These are phyloP conservation scores for Cryptosporidium sp. DNA, from an alignment of 169 alveolate species.

Conservation along the genomic window DNA sequence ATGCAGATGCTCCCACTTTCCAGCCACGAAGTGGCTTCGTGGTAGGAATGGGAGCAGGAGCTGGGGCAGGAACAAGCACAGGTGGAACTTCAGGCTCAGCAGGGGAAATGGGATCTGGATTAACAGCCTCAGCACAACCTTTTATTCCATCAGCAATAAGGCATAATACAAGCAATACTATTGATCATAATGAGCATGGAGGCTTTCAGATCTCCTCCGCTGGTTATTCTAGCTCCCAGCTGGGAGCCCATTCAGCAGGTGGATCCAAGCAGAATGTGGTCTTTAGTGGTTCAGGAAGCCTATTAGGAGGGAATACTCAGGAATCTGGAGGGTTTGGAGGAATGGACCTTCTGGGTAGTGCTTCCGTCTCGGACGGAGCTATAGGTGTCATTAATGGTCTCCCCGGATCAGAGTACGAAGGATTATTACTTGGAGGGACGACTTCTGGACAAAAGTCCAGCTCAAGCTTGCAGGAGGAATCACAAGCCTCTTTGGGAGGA, in stretches of 20 bases:
- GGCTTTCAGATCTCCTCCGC: constrained; percentile 12
- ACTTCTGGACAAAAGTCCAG: constrained; percentile 39
- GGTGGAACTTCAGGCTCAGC: neutral
- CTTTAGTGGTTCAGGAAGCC: neutral
- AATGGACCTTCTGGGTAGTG: constrained; percentile 1
- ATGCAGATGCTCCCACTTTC: constrained; percentile 75
- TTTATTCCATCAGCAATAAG: constrained; percentile 66
- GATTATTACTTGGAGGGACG: constrained; percentile 40
- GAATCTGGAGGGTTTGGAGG: constrained; percentile 1
- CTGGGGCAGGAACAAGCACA: neutral
- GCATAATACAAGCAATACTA: constrained; percentile 21
- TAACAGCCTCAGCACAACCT: constrained; percentile 74
- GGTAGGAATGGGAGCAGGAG: constrained; percentile 7
- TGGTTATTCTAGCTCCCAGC: neutral
- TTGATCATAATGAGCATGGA: constrained; percentile 14
- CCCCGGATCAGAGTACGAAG: constrained; percentile 46
- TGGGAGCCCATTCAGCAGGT: neutral
- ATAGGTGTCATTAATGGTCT: neutral
- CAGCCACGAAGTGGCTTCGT: constrained; percentile 51
- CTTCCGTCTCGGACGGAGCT: neutral
- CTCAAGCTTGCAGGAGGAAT: constrained; percentile 19
- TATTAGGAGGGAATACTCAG: neutral
- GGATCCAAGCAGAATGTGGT: neutral
- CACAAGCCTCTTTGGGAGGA: constrained; percentile 6
- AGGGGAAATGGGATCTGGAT: constrained; percentile 20